phyloP scores from a whole-genome alignment of 2,329 filamentous ascomycete species.

The Dactylellina cionopaga region DNA sequence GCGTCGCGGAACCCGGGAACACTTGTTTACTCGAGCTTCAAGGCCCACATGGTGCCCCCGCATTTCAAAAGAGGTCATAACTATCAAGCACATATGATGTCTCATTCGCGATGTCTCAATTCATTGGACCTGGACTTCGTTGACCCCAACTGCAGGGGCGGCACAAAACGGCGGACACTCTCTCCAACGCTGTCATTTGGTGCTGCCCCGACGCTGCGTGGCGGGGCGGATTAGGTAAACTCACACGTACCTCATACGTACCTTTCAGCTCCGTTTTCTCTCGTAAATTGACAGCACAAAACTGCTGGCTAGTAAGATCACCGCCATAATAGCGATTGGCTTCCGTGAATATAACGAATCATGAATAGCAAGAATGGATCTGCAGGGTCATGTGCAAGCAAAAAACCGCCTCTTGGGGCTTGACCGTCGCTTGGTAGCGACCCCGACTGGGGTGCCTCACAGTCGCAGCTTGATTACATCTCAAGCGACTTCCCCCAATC shows the following conservation, averaged over 20 bases:
- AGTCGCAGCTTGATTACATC: constrained; percentile 14
- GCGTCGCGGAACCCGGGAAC: constrained; percentile 40
- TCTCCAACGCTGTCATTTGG: constrained; percentile 3
- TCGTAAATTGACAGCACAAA: constrained; percentile 10
- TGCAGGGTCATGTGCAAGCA: constrained; percentile 45
- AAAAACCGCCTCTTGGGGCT: not conserved
- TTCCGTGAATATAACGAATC: too few species aligned
- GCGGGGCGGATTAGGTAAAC: constrained; percentile 37
- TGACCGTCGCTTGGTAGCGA: constrained; percentile 21
- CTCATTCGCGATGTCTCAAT: constrained; percentile 42
- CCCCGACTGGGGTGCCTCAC: constrained; percentile 1
- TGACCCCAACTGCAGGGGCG: constrained; percentile 5
- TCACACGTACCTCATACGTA: too few species aligned
- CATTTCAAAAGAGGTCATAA: not conserved
- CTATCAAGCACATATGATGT: not conserved
- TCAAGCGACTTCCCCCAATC: constrained; percentile 44
- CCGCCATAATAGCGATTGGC: not conserved
- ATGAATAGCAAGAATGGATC: constrained; percentile 14
- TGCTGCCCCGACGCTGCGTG: constrained; percentile 13
- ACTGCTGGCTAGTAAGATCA: constrained; percentile 10
- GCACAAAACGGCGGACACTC: constrained; percentile 3
- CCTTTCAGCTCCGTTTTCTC: constrained; percentile 22
- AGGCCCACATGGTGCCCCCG: constrained; percentile 18
- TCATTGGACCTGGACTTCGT: constrained; percentile 11
- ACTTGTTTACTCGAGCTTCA: constrained; percentile 7